Evolutionary conservation across 805 yeast species (phyloP), one percentile per base, ranked within the genome.

Genomic region (Scheffersomyces ergatensis): DNA sequence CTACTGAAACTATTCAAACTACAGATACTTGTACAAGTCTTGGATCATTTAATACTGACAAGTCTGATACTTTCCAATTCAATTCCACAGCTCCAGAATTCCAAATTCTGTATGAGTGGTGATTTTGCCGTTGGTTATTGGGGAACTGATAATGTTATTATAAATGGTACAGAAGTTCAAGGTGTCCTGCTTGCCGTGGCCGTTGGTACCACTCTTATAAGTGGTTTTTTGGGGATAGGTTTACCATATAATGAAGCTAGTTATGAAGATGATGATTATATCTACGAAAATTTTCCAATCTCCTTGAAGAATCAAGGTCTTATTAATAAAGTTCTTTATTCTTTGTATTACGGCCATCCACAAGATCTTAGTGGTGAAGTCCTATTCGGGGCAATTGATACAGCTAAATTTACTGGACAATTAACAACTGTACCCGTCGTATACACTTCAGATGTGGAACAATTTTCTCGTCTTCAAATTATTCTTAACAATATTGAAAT

Each of bases 91-190:
- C 58, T 12, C 36, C 40, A 7, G 37, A 27, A 2, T 75, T 72
- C 44, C 48, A 44, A 25, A 72, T 74, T 44, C 46, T 54, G 36
- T 80, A 79, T 51, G 72, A 71, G n/a, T 9, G 83, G 77, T 47
- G 65, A 66, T 19, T 59, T 70, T 7, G 69, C 60, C 44, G 80
- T 53, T 11, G 87, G 86, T 12, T 45, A 48, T 13, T 82, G 80
- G 78, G 64, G 58, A 5, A 38, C 38, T 1, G 66, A 60, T 40
- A 31, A 34, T 19, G 39, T 57, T 20, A n/a, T 40, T 1, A 21
- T 21, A 21, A 39, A 57, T 32, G 48, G 51, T 15, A 48, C 16
- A 25, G 42, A 24, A 7, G 29, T 29, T 21, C 6, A 6, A 21
- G 6, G 9, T 9, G 9, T 21, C 9, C 12, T 19, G 8, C n/a